Evolutionary conservation across 148 eudicot genomes (phyloP).

Genomic region (Dysphania ambrosioides): DNA sequence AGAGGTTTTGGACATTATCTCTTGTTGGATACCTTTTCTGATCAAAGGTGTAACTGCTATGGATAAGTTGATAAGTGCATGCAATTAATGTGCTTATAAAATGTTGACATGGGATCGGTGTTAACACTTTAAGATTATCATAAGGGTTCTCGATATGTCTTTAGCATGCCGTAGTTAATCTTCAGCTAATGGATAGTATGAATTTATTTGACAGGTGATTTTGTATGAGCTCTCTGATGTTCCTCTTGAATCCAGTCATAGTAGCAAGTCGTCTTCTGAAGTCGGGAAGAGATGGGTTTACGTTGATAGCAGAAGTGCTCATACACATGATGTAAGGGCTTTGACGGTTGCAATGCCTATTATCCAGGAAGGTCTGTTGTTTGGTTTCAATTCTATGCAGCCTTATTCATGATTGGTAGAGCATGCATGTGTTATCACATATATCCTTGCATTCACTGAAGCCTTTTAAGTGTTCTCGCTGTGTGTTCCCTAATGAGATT

Average conservation of each 20-base stretch:
- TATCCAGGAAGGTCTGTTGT: conserved; percentile 56
- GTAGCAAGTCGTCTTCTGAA: conserved; percentile 33
- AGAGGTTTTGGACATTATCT: not conserved
- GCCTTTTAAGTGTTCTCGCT: conserved; percentile 6
- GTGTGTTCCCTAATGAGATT: conserved; percentile 1
- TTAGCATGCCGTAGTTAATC: not conserved
- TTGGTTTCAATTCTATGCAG: not conserved
- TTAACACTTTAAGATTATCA: not conserved
- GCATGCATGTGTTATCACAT: not conserved
- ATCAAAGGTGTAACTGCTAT: no score
- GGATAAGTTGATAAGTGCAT: not conserved
- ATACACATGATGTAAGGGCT: conserved; percentile 88
- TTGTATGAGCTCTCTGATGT: conserved; percentile 68
- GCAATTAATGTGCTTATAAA: not conserved
- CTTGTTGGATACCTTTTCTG: not conserved
- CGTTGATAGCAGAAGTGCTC: conserved; percentile 70
- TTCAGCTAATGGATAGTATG: conserved; percentile 11
- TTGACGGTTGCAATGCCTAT: conserved; percentile 79
- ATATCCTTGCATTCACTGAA: not conserved
- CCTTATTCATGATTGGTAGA: conserved; percentile 2
- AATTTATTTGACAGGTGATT: conserved; percentile 48
- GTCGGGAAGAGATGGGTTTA: conserved; percentile 64
- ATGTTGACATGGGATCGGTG: not conserved
- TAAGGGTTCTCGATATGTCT: not conserved
- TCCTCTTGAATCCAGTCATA: conserved; percentile 32